Evolutionary conservation across 257 asterid species (phyloP).

Genomic region (Echites panduratus): DNA sequence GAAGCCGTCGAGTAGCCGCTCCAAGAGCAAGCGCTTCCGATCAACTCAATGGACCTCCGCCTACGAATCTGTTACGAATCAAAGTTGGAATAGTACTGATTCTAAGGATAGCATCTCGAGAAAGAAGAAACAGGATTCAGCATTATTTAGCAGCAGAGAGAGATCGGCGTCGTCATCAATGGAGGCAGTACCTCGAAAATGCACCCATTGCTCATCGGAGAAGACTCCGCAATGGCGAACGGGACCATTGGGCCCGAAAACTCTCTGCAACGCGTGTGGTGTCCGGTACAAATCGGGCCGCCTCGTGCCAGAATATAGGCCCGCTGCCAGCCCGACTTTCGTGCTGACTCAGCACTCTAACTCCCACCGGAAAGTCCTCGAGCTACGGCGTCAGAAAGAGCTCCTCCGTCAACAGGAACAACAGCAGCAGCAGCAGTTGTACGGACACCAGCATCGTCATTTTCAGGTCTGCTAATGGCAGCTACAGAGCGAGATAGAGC

Average conservation of each 20-base stretch:
- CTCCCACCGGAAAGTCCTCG: slow-evolving; percentile 75
- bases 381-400: slow-evolving; percentile 74
- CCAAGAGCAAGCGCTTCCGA: slow-evolving; percentile 45
- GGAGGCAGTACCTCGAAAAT: slow-evolving; percentile 35
- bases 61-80: slow-evolving; percentile 14
- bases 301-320: slow-evolving; percentile 76
- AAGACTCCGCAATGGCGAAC: slow-evolving; percentile 90
- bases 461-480: slow-evolving; percentile 46
- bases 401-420: slow-evolving; percentile 32
- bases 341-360: slow-evolving; percentile 81
- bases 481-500: not conserved
- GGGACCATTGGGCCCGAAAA: slow-evolving; percentile 78
- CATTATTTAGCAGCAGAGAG: slow-evolving; percentile 15
- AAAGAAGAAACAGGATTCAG: slow-evolving; percentile 13
- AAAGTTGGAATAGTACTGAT: slow-evolving; percentile 11
- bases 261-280: slow-evolving; percentile 82
- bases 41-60: slow-evolving; percentile 15
- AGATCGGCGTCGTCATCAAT: slow-evolving; percentile 14
- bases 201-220: slow-evolving; percentile 78
- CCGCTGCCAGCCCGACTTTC: slow-evolving; percentile 85
- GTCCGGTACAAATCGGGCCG: slow-evolving; percentile 74
- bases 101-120: slow-evolving; percentile 5
- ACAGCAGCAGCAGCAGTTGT: slow-evolving; percentile 39
- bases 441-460: slow-evolving; percentile 36
- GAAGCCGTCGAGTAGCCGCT: slow-evolving; percentile 30